A percentile compares a stretch with the other conserved stretches of the same genome.
phyloP scores from a whole-genome alignment of 805 yeast genomes.

The Schwanniomyces yamadae region DNA sequence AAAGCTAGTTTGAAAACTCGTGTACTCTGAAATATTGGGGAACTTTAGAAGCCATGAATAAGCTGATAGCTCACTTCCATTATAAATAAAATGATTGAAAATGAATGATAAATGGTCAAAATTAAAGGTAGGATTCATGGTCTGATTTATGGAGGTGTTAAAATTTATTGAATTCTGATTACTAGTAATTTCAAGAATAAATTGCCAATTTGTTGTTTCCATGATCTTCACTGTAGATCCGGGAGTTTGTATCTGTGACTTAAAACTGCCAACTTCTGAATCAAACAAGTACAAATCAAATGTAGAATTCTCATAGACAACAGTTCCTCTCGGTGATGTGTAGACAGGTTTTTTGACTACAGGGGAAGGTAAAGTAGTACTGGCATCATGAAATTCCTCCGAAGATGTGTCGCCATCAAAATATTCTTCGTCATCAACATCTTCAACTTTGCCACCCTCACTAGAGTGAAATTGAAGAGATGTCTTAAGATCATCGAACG shows the following conservation, averaged over 20 bases:
- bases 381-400: constrained; percentile 16
- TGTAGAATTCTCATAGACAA: constrained; percentile 15
- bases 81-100: constrained; percentile 50
- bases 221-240: constrained; percentile 32
- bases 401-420: constrained; percentile 12
- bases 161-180: constrained; percentile 7
- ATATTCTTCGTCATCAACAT: constrained; percentile 20
- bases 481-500: constrained; percentile 23
- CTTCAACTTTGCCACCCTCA: constrained; percentile 26
- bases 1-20: constrained; percentile 52
- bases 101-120: constrained; percentile 56
- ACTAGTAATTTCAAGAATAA: constrained; percentile 47
- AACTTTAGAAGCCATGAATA: constrained; percentile 68
- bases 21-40: constrained; percentile 34
- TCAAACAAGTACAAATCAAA: constrained; percentile 61
- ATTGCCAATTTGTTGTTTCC: constrained; percentile 51
- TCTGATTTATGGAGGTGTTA: constrained; percentile 28
- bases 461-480: constrained; percentile 14
- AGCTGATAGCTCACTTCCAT: constrained; percentile 32
- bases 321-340: constrained; percentile 12
- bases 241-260: constrained; percentile 35
- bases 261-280: constrained; percentile 47
- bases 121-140: constrained; percentile 67
- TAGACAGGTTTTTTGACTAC: constrained; percentile 7
- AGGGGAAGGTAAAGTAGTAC: background rate